Evolutionary conservation across 1,284 basidiomycete species (phyloP), one percentile per base, ranked within the genome.

Genomic region (Rhodotorula sp.): DNA sequence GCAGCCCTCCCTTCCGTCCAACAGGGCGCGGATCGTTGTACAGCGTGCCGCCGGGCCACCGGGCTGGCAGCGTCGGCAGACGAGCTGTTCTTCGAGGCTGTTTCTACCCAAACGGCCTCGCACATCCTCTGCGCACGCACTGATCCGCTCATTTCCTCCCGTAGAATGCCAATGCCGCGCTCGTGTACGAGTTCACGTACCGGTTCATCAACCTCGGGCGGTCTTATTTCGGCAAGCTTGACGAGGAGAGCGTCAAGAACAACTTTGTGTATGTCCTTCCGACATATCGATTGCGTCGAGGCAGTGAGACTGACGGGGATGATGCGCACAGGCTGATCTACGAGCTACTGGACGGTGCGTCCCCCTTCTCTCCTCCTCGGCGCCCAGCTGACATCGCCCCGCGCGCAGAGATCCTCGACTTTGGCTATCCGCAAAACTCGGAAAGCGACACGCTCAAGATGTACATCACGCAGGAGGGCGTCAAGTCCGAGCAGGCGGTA

Each of bases 391-490:
- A 34, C 53, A 29, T 32, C 17, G 12, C 22, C 25, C 17, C 39
- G 29, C 37, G 36, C 22, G 1, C 81, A 97, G 95, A 99, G 83
- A 97, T 98, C 81, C 89, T 93, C 80, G 96, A 99, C 83, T 99
- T 98, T 83, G 96, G 97, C 54, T 99, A 96, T 83, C 96, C 96
- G n/a, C 97, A 99, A 82, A 99, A 97, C 81, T 96, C 94, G 76
- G 96, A 99, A 82, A 94, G 91, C 59, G 95, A 98, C 81, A 97
- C 96, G 9, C 85, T 99, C 58, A 99, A 99, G 84, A 91, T 92
- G 79, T 97, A 97, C 81, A 98, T 99, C 75, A 98, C 96, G 27
- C 98, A 95, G 0, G 96, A 99, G 83, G 94, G 94, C 74, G 89
- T 99, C 66, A 91, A 97, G 76, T 93, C 92, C 4, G 86, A 80